These are phyloP conservation scores for Mangifera indica DNA, from an alignment of 345 rosid genomes.

Conservation along the genomic window DNA sequence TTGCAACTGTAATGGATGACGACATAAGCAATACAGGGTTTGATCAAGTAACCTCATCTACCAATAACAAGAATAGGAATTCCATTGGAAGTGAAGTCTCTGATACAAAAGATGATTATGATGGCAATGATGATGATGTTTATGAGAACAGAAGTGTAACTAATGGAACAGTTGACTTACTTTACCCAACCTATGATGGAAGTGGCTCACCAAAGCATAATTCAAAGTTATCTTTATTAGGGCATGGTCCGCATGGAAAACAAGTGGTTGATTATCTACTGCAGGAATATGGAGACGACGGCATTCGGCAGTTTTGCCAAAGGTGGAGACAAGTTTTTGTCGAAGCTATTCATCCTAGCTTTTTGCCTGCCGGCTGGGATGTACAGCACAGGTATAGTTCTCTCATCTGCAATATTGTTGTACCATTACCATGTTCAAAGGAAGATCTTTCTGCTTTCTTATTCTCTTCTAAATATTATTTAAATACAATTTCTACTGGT, in stretches of 20 bases:
- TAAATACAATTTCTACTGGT: neutral
- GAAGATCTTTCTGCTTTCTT: neutral
- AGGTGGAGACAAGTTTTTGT: constrained; percentile 95
- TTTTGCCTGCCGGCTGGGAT: constrained; percentile 91
- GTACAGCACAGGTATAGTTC: constrained; percentile 70
- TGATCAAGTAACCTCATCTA: constrained; percentile 19
- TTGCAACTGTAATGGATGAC: constrained; percentile 14
- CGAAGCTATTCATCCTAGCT: constrained; percentile 70
- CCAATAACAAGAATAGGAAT: constrained; percentile 21
- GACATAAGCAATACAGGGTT: constrained; percentile 21
- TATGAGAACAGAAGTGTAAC: constrained; percentile 10
- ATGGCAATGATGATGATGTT: constrained; percentile 31
- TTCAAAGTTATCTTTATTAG: constrained; percentile 72
- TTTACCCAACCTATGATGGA: constrained; percentile 30
- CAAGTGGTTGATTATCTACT: constrained; percentile 74
- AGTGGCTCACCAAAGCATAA: constrained; percentile 39
- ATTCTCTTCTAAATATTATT: neutral
- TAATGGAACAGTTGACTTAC: constrained; percentile 25
- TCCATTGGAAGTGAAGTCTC: constrained; percentile 26
- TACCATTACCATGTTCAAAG: neutral
- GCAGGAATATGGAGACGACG: constrained; percentile 66
- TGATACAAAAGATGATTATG: constrained; percentile 25
- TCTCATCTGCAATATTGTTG: neutral
- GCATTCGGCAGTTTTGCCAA: constrained; percentile 74
- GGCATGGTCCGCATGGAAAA: constrained; percentile 97